These are phyloP conservation scores for Passiflora organensis DNA, from an alignment of 345 rosid genomes.

Conservation along the genomic window DNA sequence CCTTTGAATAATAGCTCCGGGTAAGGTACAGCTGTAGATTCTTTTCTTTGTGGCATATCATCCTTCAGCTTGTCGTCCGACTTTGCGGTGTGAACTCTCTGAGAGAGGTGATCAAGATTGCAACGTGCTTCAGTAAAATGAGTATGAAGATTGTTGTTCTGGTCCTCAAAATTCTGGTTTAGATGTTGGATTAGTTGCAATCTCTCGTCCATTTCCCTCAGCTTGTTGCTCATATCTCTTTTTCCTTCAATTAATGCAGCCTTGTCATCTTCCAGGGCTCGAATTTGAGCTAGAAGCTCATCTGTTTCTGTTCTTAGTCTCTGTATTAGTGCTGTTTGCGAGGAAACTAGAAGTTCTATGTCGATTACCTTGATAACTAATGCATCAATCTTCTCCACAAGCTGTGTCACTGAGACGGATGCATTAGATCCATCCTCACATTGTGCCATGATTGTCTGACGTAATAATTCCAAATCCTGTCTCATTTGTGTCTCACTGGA, in stretches of 20 bases:
- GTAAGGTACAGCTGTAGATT: too few species aligned
- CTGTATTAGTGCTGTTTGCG: conserved; percentile 61
- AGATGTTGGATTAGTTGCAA: conserved; percentile 48
- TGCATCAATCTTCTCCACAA: conserved; percentile 92
- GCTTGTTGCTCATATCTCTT: conserved; percentile 40
- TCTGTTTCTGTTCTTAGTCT: conserved; percentile 62
- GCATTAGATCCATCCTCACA: conserved; percentile 36
- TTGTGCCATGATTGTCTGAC: conserved; percentile 56
- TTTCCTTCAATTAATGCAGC: conserved; percentile 35
- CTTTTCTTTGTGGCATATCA: conserved; percentile 7
- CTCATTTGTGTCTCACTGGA: conserved; percentile 18
- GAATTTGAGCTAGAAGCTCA: conserved; percentile 67
- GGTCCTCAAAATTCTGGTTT: conserved; percentile 42
- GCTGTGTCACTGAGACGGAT: conserved; percentile 47
- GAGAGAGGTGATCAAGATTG: conserved; percentile 46
- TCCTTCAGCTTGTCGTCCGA: conserved; percentile 37
- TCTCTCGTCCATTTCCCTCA: conserved; percentile 60
- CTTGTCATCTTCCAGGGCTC: conserved; percentile 56
- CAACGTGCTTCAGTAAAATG: conserved; percentile 50
- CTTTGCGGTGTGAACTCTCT: conserved; percentile 34
- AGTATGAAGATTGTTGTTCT: conserved; percentile 45
- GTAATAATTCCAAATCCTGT: conserved; percentile 38
- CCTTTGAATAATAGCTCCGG: too few species aligned
- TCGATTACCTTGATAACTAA: conserved; percentile 72
- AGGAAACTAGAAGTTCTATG: conserved; percentile 72